Conservation (phyloP, 2,329 filamentous ascomycete genomes). For the Aureobasidium sp. region DNA sequence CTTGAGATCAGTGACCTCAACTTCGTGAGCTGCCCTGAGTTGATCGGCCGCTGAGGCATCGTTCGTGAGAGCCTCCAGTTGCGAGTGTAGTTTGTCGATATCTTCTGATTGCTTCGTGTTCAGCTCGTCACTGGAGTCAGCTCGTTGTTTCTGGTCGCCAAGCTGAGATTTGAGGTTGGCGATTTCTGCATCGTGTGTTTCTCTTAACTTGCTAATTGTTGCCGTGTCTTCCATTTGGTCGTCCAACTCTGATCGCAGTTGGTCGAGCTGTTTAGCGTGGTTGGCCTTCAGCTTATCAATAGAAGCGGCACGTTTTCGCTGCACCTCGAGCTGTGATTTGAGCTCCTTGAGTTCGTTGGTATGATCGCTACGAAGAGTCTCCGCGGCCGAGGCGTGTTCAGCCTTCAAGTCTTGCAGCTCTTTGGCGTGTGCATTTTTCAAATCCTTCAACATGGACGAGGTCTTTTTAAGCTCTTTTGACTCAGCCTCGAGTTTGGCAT, state of each 20-base stretch:
- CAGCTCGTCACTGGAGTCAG: background rate
- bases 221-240: background rate
- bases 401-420: background rate
- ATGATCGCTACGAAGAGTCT: constrained; percentile 15
- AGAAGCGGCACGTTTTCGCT: constrained; percentile 12
- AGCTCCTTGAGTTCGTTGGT: constrained; percentile 18
- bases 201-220: background rate
- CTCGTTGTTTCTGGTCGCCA: background rate
- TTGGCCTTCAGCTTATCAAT: constrained; percentile 9
- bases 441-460: background rate
- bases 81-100: background rate
- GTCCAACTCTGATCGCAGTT: constrained; percentile 3
- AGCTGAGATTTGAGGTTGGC: background rate
- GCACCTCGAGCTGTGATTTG: constrained; percentile 20
- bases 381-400: background rate
- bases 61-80: background rate
- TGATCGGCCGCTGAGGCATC: background rate
- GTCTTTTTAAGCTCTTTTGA: background rate
- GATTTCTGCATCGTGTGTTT: background rate
- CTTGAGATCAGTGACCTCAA: background rate
- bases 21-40: background rate
- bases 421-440: constrained; percentile 4
- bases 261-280: constrained; percentile 3
- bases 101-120: background rate
- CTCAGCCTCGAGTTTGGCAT: background rate